Conservation (phyloP, 768 basidiomycete genomes). For the Mycena venus region DNA sequence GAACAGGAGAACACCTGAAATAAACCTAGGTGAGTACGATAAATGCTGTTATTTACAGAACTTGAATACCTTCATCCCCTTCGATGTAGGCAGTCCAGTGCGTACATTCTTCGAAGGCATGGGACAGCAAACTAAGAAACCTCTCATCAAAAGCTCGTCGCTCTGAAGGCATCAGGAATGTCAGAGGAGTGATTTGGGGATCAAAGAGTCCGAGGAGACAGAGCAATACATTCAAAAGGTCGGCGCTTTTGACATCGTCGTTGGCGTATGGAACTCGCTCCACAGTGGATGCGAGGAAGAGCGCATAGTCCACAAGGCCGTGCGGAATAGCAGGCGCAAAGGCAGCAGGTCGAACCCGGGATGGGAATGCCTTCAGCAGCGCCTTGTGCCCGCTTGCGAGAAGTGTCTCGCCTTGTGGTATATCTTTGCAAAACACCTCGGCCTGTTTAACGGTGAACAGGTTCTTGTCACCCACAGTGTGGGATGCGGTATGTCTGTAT, state of each 20-base stretch:
- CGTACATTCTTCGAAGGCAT: slow-evolving; percentile 1
- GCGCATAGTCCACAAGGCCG: slow-evolving; percentile 17
- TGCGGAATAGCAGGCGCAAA: slow-evolving; percentile 17
- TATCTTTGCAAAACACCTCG: slow-evolving; percentile 15
- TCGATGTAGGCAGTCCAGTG: neutral
- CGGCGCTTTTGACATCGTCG: neutral
- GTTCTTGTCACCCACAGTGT: slow-evolving; percentile 21
- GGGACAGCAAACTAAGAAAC: slow-evolving; percentile 3
- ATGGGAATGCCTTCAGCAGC: slow-evolving; percentile 21
- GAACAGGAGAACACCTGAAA: slow-evolving; percentile 13
- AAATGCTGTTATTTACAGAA: neutral
- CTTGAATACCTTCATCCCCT: slow-evolving; percentile 10
- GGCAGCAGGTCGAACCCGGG: slow-evolving; percentile 16
- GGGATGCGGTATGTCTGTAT: slow-evolving; percentile 20
- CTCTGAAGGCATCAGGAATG: slow-evolving; percentile 13
- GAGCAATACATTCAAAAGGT: slow-evolving; percentile 11
- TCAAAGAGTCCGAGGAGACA: slow-evolving; percentile 22
- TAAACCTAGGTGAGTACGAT: neutral
- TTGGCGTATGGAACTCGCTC: slow-evolving; percentile 11
- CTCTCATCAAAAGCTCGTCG: slow-evolving; percentile 13
- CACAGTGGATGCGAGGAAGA: slow-evolving; percentile 14
- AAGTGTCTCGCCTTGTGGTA: slow-evolving; percentile 8
- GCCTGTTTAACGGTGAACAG: slow-evolving; percentile 20
- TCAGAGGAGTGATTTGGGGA: slow-evolving; percentile 23
- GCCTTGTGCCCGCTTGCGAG: slow-evolving; percentile 21